A percentile compares a stretch with the other conserved stretches of the same genome.
Evolutionary conservation across 805 yeast species (phyloP).

Genomic region (Nakazawaea holstii): DNA sequence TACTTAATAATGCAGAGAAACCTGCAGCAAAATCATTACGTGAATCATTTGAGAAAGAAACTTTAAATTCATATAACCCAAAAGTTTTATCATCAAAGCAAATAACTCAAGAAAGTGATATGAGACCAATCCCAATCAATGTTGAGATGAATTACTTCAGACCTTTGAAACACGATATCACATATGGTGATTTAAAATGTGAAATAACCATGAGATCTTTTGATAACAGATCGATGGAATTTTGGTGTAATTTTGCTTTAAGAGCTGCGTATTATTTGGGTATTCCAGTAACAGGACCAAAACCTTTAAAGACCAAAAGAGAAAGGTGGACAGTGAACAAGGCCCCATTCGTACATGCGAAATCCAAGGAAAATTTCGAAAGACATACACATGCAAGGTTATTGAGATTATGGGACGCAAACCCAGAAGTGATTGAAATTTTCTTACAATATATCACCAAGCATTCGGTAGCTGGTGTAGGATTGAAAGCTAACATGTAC

Average conservation of each 20-base stretch:
- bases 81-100: conserved; percentile 17
- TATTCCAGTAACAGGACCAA: conserved; percentile 76
- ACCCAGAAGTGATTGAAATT: conserved; percentile 77
- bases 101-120: conserved; percentile 25
- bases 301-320: conserved; percentile 60
- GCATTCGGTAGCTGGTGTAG: conserved; percentile 76
- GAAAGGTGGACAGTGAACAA: conserved; percentile 92
- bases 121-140: conserved; percentile 72
- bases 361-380: conserved; percentile 89
- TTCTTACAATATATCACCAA: conserved; percentile 76
- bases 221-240: conserved; percentile 63
- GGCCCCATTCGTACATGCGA: conserved; percentile 92
- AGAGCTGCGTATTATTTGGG: conserved; percentile 90
- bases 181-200: conserved; percentile 76
- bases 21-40: not conserved
- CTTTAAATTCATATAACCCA: conserved; percentile 27
- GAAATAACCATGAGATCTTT: conserved; percentile 68
- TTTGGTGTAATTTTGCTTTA: conserved; percentile 78
- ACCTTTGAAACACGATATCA: conserved; percentile 64
- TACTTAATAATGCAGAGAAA: not conserved
- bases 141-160: conserved; percentile 78
- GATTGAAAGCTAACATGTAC: conserved; percentile 69
- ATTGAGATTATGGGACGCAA: conserved; percentile 76
- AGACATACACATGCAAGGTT: conserved; percentile 76
- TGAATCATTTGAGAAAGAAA: conserved; percentile 2